Conservation (phyloP, 2,329 filamentous ascomycete genomes). For the Hypoxylon sp. region DNA sequence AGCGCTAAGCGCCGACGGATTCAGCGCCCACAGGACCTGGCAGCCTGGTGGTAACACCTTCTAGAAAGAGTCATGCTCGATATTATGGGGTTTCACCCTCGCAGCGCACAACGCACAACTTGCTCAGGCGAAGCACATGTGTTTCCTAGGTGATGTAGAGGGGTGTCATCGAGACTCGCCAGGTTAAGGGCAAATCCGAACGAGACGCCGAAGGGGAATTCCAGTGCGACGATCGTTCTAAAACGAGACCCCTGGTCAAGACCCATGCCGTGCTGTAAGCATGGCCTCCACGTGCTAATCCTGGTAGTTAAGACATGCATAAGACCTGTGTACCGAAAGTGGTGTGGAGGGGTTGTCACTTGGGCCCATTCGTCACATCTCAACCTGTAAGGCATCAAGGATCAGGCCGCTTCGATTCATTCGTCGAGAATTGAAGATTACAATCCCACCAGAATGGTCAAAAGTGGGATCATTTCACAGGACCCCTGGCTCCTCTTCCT, state of each 20-base stretch:
- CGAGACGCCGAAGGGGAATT: background rate
- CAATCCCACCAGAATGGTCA: background rate
- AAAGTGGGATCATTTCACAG: background rate
- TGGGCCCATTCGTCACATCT: constrained; percentile 15
- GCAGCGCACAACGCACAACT: background rate
- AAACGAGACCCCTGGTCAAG: background rate
- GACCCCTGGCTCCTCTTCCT: background rate
- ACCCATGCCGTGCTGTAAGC: background rate
- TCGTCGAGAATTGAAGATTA: background rate
- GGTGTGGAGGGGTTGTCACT: background rate
- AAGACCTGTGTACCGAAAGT: constrained; percentile 4
- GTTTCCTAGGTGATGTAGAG: background rate
- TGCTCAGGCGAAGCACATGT: background rate
- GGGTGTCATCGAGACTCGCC: background rate
- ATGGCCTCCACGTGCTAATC: constrained; percentile 30
- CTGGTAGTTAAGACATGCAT: constrained; percentile 10
- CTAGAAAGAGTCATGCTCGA: constrained; percentile 29
- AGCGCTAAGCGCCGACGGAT: constrained; percentile 5
- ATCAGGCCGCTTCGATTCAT: background rate
- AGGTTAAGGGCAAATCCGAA: constrained; percentile 3
- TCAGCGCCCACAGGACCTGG: background rate
- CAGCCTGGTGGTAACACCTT: constrained; percentile 28
- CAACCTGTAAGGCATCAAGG: constrained; percentile 4
- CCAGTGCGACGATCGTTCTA: constrained; percentile 5
- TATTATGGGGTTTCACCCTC: constrained; percentile 12